These are phyloP conservation scores for Cladosporium sp. DNA, from an alignment of 2,329 filamentous ascomycete genomes.

Conservation along the genomic window DNA sequence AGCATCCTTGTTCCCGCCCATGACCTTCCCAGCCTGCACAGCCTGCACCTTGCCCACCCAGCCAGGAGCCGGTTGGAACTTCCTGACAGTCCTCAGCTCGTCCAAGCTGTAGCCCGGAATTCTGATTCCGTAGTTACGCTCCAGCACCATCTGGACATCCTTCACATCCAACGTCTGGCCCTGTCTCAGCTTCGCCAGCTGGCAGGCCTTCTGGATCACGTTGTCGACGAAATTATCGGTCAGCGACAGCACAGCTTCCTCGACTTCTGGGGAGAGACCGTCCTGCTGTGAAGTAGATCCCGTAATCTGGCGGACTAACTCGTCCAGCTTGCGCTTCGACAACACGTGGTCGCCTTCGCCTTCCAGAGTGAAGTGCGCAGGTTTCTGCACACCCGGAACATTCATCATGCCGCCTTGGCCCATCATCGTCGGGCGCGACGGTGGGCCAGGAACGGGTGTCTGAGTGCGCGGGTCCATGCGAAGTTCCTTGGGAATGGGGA, in stretches of 20 bases:
- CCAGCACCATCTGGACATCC: constrained; percentile 50
- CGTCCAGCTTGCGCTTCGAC: constrained; percentile 97
- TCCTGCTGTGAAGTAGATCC: constrained; percentile 68
- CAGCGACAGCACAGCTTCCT: constrained; percentile 87
- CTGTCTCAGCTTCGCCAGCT: constrained; percentile 85
- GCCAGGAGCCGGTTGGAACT: constrained; percentile 77
- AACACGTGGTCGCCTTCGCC: constrained; percentile 86
- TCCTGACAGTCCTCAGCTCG: constrained; percentile 87
- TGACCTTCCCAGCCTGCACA: constrained; percentile 83
- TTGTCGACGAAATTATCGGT: constrained; percentile 94
- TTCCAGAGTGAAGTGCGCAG: constrained; percentile 79
- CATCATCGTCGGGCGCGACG: constrained; percentile 73
- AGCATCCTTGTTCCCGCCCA: constrained; percentile 36
- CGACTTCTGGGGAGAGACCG: constrained; percentile 76
- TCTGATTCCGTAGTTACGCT: constrained; percentile 66
- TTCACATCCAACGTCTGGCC: constrained; percentile 80
- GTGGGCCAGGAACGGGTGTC: constrained; percentile 66
- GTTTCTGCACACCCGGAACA: constrained; percentile 76
- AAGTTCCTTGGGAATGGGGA: constrained; percentile 77
- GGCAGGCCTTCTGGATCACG: constrained; percentile 79
- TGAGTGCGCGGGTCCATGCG: constrained; percentile 66
- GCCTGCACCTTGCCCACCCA: constrained; percentile 98
- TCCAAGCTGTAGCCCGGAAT: constrained; percentile 93
- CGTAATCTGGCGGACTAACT: constrained; percentile 88
- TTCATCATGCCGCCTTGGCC: constrained; percentile 79